phyloP scores from a whole-genome alignment of 129 eudicot species.

The Erigeron canadensis region DNA sequence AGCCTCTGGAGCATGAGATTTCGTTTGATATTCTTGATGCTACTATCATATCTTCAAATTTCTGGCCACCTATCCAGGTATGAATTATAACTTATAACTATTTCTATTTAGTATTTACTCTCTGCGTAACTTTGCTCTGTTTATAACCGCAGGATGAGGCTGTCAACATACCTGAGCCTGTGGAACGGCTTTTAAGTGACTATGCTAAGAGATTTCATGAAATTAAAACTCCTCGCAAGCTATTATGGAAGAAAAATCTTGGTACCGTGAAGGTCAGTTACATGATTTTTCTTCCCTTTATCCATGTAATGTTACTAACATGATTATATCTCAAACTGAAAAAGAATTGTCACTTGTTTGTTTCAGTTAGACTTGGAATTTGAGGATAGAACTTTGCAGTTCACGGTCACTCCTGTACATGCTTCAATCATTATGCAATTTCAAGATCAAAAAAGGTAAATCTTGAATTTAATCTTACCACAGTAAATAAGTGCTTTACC shows the following conservation, averaged over 20 bases:
- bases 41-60: conserved; percentile 90
- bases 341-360: neutral
- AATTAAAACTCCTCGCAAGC: conserved; percentile 94
- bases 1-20: conserved; percentile 40
- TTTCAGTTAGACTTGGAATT: conserved; percentile 85
- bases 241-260: conserved; percentile 96
- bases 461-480: neutral
- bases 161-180: conserved; percentile 65
- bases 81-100: conserved; percentile 1
- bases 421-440: conserved; percentile 91
- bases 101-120: neutral
- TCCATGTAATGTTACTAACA: conserved; percentile 5
- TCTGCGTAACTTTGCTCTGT: conserved; percentile 4
- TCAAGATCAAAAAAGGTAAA: conserved; percentile 78
- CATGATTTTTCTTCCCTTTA: neutral
- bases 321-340: neutral
- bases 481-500: neutral
- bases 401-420: conserved; percentile 80
- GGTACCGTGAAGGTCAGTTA: conserved; percentile 89
- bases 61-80: conserved; percentile 99
- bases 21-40: conserved; percentile 67
- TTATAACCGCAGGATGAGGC: conserved; percentile 69
- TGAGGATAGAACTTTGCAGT: conserved; percentile 76
- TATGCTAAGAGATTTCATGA: conserved; percentile 87
- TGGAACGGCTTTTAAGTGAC: conserved; percentile 72